A percentile compares a stretch with the other conserved stretches of the same genome.
Evolutionary conservation across 2,329 filamentous ascomycete species (phyloP).

Genomic region (Aschersonia sp.): DNA sequence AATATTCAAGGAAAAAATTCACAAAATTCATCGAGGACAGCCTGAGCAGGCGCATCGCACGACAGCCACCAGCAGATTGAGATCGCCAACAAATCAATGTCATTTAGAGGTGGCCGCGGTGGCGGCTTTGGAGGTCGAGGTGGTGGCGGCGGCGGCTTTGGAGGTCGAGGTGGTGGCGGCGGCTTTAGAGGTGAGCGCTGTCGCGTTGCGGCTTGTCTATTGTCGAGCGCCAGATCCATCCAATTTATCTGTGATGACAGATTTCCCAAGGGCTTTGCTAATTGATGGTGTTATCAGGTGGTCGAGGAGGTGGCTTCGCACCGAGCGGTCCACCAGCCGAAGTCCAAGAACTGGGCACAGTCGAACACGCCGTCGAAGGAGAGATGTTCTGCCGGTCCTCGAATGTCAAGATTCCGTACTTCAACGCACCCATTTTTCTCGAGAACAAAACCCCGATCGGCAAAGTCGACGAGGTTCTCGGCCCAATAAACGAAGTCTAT

Average conservation of each 20-base stretch:
- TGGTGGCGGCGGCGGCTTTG: constrained; percentile 8
- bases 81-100: constrained; percentile 4
- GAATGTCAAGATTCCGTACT: constrained; percentile 94
- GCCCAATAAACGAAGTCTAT: constrained; percentile 93
- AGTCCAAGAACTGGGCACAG: constrained; percentile 67
- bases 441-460: constrained; percentile 96
- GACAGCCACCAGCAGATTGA: neutral
- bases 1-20: neutral
- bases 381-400: constrained; percentile 95
- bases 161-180: constrained; percentile 7
- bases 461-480: constrained; percentile 96
- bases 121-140: constrained; percentile 8
- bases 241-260: neutral
- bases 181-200: constrained; percentile 7
- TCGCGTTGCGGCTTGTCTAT: neutral
- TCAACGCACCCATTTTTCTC: constrained; percentile 97
- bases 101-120: constrained; percentile 9
- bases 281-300: constrained; percentile 2
- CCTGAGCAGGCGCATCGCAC: neutral
- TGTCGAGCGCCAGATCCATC: no score
- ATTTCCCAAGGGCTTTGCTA: no score
- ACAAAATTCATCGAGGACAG: constrained; percentile 9
- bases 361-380: constrained; percentile 89
- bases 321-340: constrained; percentile 8
- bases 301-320: constrained; percentile 8